Evolutionary conservation across 176 grass and related monocot species (phyloP), one percentile per base, ranked within the genome.

Genomic region (Avena sativa): DNA sequence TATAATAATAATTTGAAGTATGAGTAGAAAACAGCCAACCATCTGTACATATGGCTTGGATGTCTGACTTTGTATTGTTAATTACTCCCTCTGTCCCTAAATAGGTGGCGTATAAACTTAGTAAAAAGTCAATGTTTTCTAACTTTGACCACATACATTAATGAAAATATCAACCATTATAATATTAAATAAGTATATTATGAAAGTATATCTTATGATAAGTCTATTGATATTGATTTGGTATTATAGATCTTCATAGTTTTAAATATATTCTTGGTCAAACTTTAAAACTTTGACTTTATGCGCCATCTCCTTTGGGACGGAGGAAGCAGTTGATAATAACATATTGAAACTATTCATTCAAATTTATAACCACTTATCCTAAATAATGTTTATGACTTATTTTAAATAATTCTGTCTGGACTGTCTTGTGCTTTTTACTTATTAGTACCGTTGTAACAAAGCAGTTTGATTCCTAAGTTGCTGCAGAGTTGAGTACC

Each of bases 391-490:
- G n/a, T 74, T 74, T 23, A 74, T 74, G 36, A 71, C 20, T 6
- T 75, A 51, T 71, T 46, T 36, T 73, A 47, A 26, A 26, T 75
- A 75, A 51, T 51, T 50, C 46, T 51, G 9, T 51, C 21, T 17
- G 14, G 21, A 75, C 12, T 75, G 12, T 28, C 46, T 75, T 51
- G 46, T 51, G 72, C 46, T 69, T 40, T 36, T 67, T 67, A 40
- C 32, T 32, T 69, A 69, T 19, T 40, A 69, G 66, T 75, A 74
- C n/a, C 21, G n/a, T 50, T 74, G 20, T 74, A 75, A 51, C 71
- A 74, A 74, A 74, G 46, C 71, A 74, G 71, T 51, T 74, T 28
- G 3, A 74, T 74, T 51, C 21, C 71, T 74, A 50, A 74, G 44
- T 50, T 66, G 63, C 21, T 28, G 46, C 26, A 74, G 46, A 50